These are phyloP conservation scores for Xylariaceae sp. DNA, from an alignment of 2,329 filamentous ascomycete species.

Conservation along the genomic window DNA sequence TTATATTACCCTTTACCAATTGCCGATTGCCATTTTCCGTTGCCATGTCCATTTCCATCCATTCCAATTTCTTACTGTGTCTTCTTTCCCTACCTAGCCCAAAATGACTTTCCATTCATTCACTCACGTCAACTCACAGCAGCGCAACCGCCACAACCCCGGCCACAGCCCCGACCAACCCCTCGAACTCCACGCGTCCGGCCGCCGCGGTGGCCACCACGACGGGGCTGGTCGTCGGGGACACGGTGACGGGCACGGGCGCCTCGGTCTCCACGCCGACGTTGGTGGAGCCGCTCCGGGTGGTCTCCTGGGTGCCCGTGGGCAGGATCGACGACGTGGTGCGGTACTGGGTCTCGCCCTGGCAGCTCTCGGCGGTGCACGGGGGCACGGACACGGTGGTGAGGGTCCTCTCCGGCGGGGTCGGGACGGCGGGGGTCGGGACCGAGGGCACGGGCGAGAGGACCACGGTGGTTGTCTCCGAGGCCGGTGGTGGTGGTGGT, in stretches of 20 bases:
- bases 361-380: slow-evolving; percentile 2
- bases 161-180: slow-evolving; percentile 18
- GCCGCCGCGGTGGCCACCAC: slow-evolving; percentile 27
- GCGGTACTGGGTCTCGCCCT: neutral
- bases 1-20: too few relatives aligned
- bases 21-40: too few relatives aligned
- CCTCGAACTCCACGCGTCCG: slow-evolving; percentile 20
- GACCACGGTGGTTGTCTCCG: neutral
- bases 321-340: neutral
- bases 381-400: slow-evolving; percentile 7
- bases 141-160: slow-evolving; percentile 25
- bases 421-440: neutral
- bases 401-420: slow-evolving; percentile 2
- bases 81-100: slow-evolving; percentile 1
- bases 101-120: neutral
- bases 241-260: neutral
- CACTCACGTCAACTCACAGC: slow-evolving; percentile 15
- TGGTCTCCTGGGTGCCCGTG: neutral
- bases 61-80: slow-evolving; percentile 7
- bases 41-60: neutral
- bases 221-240: slow-evolving; percentile 4
- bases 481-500: neutral
- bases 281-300: neutral
- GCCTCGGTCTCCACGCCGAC: neutral
- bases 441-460: neutral